A percentile compares a stretch with the other conserved stretches of the same genome.
Evolutionary conservation across 164 flowering plant genomes (phyloP).

Genomic region (Nelumbo lutea): DNA sequence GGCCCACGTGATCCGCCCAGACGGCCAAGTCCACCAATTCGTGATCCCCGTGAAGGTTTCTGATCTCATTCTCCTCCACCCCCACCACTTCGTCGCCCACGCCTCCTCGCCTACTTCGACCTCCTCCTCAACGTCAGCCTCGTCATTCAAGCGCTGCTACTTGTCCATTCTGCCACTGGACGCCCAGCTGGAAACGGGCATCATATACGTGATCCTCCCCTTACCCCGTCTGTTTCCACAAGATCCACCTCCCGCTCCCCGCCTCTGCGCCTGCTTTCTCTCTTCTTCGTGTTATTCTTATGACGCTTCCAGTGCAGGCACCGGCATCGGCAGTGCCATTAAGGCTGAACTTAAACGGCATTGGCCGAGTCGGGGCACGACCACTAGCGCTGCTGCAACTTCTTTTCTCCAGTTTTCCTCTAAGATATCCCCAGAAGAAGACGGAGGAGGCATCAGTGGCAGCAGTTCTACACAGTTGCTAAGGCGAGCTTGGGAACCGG

Average conservation of each 20-base stretch:
- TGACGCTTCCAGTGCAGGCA: background rate
- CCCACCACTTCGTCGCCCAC: constrained; percentile 16
- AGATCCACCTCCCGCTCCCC: constrained; percentile 10
- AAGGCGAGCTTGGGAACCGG: too few relatives aligned
- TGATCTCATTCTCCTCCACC: constrained; percentile 14
- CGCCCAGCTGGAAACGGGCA: constrained; percentile 14
- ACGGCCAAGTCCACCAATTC: constrained; percentile 18
- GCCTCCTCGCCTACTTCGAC: constrained; percentile 5
- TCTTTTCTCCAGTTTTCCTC: too few relatives aligned
- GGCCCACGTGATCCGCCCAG: constrained; percentile 14
- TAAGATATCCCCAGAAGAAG: too few relatives aligned
- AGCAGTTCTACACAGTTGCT: too few relatives aligned
- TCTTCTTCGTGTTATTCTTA: background rate
- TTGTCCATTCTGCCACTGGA: constrained; percentile 12
- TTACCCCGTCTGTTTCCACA: constrained; percentile 16
- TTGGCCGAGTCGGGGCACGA: background rate
- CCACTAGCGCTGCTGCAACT: background rate
- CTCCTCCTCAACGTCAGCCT: background rate
- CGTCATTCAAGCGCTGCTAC: background rate
- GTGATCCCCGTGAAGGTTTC: constrained; percentile 11
- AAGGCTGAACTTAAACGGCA: constrained; percentile 8
- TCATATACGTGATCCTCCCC: constrained; percentile 15
- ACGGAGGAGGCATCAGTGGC: too few relatives aligned
- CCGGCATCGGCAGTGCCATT: background rate
- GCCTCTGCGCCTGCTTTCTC: constrained; percentile 14